Evolutionary conservation across 495 filamentous ascomycete genomes (phyloP), one percentile per base, ranked within the genome.

Genomic region (Tuber melanosporum): DNA sequence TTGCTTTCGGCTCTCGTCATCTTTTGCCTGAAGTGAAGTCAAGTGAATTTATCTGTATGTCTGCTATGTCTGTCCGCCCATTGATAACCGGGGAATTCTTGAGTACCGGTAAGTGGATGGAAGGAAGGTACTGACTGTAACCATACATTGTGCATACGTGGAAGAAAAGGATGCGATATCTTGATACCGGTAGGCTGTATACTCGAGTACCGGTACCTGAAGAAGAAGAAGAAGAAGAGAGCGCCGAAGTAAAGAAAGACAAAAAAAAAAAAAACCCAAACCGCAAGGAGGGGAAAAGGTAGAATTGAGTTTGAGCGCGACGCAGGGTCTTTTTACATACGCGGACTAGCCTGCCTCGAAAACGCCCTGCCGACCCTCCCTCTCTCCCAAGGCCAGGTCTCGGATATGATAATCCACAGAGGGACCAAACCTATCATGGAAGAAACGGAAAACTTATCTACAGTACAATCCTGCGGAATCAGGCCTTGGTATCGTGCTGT

Each of bases 1-100:
- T 72, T 49, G 73, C 71, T 32, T 77, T 76, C 77, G 73, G 77
- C 57, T 80, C 77, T 78, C 74, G 74, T 45, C 78, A 78, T 80
- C 73, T 74, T 74, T 73, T 80, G 71, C 79, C 77, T 66, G 57
- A 66, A 66, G 79, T 74, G 74, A 73, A 77, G 74, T 71, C 74
- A 74, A 74, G 78, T 73, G 78, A 79, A 73, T 80, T 77, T 71
- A 44, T 57, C 44, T 49, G 70, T 71, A 44, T 47, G 71, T 71
- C 52, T 71, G 52, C 17, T 15, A 47, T 43, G 42, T 43, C 42
- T 43, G 70, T 45, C 26, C 44, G 10, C 20, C 45, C 0, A 19
- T 70, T 62, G 73, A 10, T 66, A 52, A 52, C 66, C 44, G 47
- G 43, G 71, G 47, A 42, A 76, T 41, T 41, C 39, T 41, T 5